These are phyloP conservation scores for Eremothecium sinecaudum DNA, from an alignment of 1,139 yeast species.

Conservation along the genomic window DNA sequence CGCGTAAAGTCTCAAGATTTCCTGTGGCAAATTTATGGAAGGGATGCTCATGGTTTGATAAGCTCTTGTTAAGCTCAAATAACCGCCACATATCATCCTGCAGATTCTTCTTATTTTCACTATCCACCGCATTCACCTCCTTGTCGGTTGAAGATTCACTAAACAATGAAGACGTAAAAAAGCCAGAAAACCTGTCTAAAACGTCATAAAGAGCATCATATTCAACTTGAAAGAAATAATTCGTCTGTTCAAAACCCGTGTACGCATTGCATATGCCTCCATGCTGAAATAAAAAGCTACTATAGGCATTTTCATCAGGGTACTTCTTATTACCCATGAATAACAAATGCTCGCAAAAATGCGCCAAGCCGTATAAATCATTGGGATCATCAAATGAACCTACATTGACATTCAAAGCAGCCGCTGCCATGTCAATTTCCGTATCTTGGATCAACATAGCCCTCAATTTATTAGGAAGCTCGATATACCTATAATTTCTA, in stretches of 20 bases:
- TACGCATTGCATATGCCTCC: constrained; percentile 70
- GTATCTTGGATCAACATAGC: constrained; percentile 77
- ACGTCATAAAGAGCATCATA: constrained; percentile 76
- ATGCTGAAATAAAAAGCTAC: constrained; percentile 64
- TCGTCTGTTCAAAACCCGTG: constrained; percentile 82
- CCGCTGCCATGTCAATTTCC: constrained; percentile 83
- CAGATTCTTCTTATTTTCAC: constrained; percentile 87
- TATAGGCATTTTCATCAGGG: constrained; percentile 85
- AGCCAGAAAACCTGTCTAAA: constrained; percentile 84
- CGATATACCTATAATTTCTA: constrained; percentile 58
- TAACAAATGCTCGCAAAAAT: constrained; percentile 88
- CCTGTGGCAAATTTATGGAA: constrained; percentile 72
- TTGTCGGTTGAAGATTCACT: constrained; percentile 75
- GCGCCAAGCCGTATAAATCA: constrained; percentile 78
- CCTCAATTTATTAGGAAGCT: constrained; percentile 56
- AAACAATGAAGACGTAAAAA: constrained; percentile 79
- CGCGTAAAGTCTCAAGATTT: constrained; percentile 51
- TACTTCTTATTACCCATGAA: constrained; percentile 96
- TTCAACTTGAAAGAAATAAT: constrained; percentile 79
- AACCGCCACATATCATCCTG: constrained; percentile 87
- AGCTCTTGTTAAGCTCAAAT: constrained; percentile 69
- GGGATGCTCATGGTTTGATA: constrained; percentile 65
- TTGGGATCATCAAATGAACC: constrained; percentile 81
- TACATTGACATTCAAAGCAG: constrained; percentile 83
- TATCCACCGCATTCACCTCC: constrained; percentile 89